Evolutionary conservation across 2,329 filamentous ascomycete genomes (phyloP).

Genomic region (Coniochaeta ligniaria): DNA sequence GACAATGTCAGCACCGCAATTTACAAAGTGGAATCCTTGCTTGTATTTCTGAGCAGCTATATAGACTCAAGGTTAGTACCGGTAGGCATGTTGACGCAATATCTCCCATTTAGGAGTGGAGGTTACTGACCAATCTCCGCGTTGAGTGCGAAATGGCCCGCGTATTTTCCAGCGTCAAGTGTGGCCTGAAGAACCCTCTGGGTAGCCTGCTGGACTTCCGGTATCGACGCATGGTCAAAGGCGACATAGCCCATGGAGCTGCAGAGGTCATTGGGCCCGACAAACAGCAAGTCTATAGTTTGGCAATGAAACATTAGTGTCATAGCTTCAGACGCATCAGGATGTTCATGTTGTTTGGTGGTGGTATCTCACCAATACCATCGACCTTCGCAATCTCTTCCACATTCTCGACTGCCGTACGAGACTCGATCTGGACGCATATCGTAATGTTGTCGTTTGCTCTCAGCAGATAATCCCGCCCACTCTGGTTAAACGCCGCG

Average conservation of each 20-base stretch:
- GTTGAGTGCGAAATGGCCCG: conserved; percentile 23
- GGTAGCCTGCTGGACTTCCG: conserved; percentile 22
- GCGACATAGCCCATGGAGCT: conserved; percentile 21
- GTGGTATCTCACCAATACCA: conserved; percentile 8
- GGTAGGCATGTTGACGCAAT: no score
- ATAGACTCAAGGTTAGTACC: no score
- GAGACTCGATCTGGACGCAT: conserved; percentile 15
- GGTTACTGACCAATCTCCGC: conserved; percentile 12
- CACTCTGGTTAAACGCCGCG: conserved; percentile 18
- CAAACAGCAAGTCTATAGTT: conserved; percentile 10
- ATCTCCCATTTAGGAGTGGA: no score
- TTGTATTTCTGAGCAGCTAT: conserved; percentile 15
- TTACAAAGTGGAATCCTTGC: conserved; percentile 27
- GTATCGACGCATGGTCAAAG: conserved; percentile 21
- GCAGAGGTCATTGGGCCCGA: conserved; percentile 16
- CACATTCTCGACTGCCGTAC: conserved; percentile 10
- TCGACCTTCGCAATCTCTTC: conserved; percentile 10
- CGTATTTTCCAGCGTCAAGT: conserved; percentile 23
- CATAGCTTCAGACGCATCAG: no score
- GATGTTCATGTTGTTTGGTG: no score
- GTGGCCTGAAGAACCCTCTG: conserved; percentile 17
- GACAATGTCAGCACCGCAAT: conserved; percentile 28
- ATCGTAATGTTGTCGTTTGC: conserved; percentile 18
- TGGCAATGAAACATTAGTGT: no score
- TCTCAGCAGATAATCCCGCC: conserved; percentile 16